Base-by-base conservation (phyloP, 1,284 basidiomycete genomes). In the Hypsizygus ulmarius region DNA sequence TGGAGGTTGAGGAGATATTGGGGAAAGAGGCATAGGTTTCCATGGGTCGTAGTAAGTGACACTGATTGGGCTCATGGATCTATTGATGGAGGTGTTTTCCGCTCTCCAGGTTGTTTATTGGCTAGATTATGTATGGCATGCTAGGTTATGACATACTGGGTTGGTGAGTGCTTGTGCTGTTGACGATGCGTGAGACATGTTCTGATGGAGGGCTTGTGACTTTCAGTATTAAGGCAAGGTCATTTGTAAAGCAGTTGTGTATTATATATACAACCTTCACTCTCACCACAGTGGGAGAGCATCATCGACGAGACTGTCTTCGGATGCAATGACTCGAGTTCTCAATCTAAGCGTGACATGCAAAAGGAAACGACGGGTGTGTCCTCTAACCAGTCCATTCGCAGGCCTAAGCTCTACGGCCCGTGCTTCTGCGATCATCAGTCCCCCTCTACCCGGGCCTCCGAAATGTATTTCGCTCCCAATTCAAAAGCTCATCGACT, bases 1-100 rank as follows among this genome's bases (percentile, higher is more conserved):
- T 78, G 5, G 87, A 88, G 61, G 75, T 73, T 16, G 66, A 67
- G 35, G 62, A 63, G 12, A 64, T 77, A 45, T 57, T 77, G 38
- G 59, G 47, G 29, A 55, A 39, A 44, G 55, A 57, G 39, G 7
- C 43, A 12, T 27, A 36, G 34, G 34, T 34, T 14, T 29, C 6
- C 2, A 9, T 1, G 3, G 28, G 36, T 18, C 8, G 5, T 39
- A 10, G 10, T 14, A 32, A 15, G 11, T 21, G 21, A 19, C 34
- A 30, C 12, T 3, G 6, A 15, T 36, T 19, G 21, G 33, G 14
- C 9, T 29, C n/a, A n/a, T 21, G 29, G 9, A 12, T 25, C 11
- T 10, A 39, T n/a, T 8, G 15, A 8, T 21, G 8, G 4, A 18
- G 29, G 28, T 39, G 14, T 27, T n/a, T 43, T 30, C 33, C 29